Conservation (phyloP, 2,329 filamentous ascomycete genomes). For the Passalora sequoiae region DNA sequence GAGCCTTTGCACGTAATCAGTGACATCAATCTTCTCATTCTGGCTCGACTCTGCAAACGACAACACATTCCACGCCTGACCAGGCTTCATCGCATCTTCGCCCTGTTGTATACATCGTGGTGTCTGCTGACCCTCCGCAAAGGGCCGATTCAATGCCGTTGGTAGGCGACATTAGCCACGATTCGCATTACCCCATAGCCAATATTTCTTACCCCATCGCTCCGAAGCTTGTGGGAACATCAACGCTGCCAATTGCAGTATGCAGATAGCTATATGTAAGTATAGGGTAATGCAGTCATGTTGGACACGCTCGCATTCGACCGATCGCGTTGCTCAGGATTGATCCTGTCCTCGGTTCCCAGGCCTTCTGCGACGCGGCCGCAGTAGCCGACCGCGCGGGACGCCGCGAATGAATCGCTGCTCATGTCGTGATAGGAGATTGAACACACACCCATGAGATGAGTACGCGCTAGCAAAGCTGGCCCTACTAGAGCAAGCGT, state of each 20-base stretch:
- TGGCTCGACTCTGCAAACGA: slow-evolving; percentile 7
- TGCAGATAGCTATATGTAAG: slow-evolving; percentile 2
- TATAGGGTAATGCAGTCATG: slow-evolving; percentile 2
- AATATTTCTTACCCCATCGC: slow-evolving; percentile 7
- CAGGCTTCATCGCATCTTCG: too few species aligned
- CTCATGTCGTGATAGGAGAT: too few species aligned
- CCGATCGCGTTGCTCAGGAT: background rate
- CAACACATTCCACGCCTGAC: too few species aligned
- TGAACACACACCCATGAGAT: too few species aligned
- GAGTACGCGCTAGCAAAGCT: too few species aligned
- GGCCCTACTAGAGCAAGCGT: too few species aligned
- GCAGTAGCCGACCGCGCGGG: slow-evolving; percentile 2
- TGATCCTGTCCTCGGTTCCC: background rate
- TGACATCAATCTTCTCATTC: background rate
- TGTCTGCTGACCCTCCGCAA: background rate
- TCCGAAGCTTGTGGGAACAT: background rate
- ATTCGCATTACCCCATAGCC: background rate
- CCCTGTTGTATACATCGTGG: too few species aligned
- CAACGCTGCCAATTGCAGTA: background rate
- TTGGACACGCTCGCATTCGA: background rate
- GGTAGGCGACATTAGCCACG: background rate
- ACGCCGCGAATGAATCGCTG: too few species aligned
- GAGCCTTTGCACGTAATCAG: background rate
- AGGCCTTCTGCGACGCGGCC: background rate
- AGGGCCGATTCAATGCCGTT: background rate